Evolutionary conservation across 257 asterid species (phyloP), one percentile per base, ranked within the genome.

Genomic region (Jacaranda copaia): DNA sequence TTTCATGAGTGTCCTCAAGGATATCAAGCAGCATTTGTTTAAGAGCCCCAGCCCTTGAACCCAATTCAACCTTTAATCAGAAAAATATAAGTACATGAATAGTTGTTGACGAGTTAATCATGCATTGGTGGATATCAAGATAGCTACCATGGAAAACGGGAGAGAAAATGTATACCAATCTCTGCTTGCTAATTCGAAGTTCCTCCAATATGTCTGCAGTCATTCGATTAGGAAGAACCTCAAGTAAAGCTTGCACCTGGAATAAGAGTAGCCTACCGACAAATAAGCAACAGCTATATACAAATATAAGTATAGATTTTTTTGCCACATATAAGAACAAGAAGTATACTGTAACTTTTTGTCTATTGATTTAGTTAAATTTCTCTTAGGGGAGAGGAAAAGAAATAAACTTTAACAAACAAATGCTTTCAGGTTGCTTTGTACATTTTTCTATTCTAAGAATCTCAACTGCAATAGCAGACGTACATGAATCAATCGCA

Each of bases 11-110:
- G 83, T 96, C 98, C 89, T 96, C 99, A 32, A 96, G 96, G 85
- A 96, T 93, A 85, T 96, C 99, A 82, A 96, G 97, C 71, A 96
- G 91, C 99, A 96, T 96, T 88, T 96, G 96, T 84, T 96, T 93
- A 74, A 96, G 90, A 77, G 90, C 89, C 72, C 98, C 98, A 16
- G 98, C 99, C 84, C 90, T 90, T 9, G 99, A 96, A 67, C 93
- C 97, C 85, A 96, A 78, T 85, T 93, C 99, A 80, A 96, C 98
- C 99, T 96, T 87, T 82, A 56, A 70, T 61, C 61, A 75, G 58
- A 80, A 79, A n/a, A 60, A 45, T 60, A 58, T 4, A 60, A 65
- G 57, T 71, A 53, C 4, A n/a, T n/a, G 68, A 38, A 60, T 49
- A 5, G 62, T 72, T 68, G 78, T 55, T 15, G 36, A 48, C 1